A percentile compares a stretch with the other conserved stretches of the same genome.
Evolutionary conservation across 345 rosid genomes (phyloP).

Genomic region (Bretschneidera sinensis): DNA sequence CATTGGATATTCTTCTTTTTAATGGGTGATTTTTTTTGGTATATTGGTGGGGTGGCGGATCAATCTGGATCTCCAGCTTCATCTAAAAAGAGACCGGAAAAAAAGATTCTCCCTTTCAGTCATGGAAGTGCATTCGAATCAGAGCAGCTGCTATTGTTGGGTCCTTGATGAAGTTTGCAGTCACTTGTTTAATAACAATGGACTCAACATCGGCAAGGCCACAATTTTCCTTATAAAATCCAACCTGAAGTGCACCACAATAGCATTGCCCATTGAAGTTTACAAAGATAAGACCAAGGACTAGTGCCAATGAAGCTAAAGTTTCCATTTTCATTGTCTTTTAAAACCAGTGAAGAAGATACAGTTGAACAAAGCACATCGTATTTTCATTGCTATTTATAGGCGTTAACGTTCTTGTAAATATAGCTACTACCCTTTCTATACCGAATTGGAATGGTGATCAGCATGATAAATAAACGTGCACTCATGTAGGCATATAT

Average conservation of each 20-base stretch:
- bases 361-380: not conserved
- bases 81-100: too few species aligned
- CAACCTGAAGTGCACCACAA: conserved; percentile 24
- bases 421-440: too few species aligned
- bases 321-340: conserved; percentile 14
- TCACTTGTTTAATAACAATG: conserved; percentile 22
- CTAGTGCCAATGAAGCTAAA: conserved; percentile 18
- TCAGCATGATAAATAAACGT: not conserved
- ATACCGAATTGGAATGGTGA: not conserved
- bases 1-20: too few species aligned
- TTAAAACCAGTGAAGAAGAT: too few species aligned
- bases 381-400: not conserved
- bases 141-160: conserved; percentile 32
- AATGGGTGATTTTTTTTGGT: too few species aligned
- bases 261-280: conserved; percentile 30
- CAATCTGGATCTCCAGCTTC: too few species aligned
- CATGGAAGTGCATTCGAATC: conserved; percentile 51
- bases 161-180: not conserved
- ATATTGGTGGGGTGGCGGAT: too few species aligned
- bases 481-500: not conserved
- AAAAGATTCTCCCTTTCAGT: too few species aligned
- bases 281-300: conserved; percentile 23
- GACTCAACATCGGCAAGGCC: conserved; percentile 26
- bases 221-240: conserved; percentile 35
- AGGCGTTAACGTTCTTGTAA: not conserved